Base-by-base conservation (phyloP, 2,329 filamentous ascomycete species). In the Proliferodiscus dingleyae region DNA sequence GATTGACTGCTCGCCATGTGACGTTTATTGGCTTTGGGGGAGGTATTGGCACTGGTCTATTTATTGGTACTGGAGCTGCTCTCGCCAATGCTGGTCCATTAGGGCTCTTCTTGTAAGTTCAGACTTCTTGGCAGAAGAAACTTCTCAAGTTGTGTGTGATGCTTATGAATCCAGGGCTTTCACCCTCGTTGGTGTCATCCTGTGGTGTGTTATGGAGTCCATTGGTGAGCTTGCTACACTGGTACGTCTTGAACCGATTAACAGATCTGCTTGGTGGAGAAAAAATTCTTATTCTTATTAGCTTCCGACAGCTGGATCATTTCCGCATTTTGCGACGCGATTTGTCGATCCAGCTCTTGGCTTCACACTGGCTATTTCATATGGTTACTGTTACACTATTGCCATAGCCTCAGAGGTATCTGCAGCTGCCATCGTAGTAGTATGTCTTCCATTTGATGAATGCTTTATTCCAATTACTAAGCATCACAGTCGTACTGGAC, bases 41-140 rank as follows among this genome's bases (percentile, higher is more conserved):
- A 19, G 51, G 54, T 22, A 74, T 77, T 43, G 73, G 73, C 32
- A 75, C 73, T 21, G 74, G 74, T 61, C 64, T 77, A 5, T 77
- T 76, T 58, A 68, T 77, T 41, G 73, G 72, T 16, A 70, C 69
- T 26, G 73, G 72, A 23, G 55, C 61, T 37, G 68, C 71, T 2
- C 65, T 75, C 41, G 66, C 68, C 4, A 68, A 63, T 4, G 71
- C 70, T 56, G 74, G 74, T n/a, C 73, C 73, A 28, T 64, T 62
- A 11, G 68, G 69, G 43, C 62, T 71, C 15, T 62, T 73, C 28
- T 60, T 73, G 45, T 54, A 23, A 49, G 51, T 43, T 47, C 13
- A 3, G 8, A 87, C 62, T 56, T 77, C 5, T 69, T 67, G 52
- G 76, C 77, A 73, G 76, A 75, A 68, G 21, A 66, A 2, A 58